A percentile compares a stretch with the other conserved stretches of the same genome.
Evolutionary conservation across 2,329 filamentous ascomycete genomes (phyloP).

Genomic region (Stachybotrys chlorohalonatus): DNA sequence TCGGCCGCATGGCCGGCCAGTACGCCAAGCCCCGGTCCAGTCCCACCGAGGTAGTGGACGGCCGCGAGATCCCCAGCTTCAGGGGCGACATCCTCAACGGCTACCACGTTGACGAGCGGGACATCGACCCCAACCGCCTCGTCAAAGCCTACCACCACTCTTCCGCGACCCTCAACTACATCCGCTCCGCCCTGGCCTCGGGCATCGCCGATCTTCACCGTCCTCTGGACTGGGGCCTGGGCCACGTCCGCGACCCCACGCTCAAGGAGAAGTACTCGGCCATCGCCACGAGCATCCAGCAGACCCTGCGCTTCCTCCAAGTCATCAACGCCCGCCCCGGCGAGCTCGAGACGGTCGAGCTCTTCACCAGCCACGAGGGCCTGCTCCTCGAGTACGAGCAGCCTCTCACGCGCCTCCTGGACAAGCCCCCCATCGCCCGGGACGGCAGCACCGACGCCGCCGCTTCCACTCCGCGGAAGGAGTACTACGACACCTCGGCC

Average conservation of each 20-base stretch:
- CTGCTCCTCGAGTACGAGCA: constrained; percentile 93
- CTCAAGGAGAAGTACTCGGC: constrained; percentile 79
- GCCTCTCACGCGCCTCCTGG: constrained; percentile 68
- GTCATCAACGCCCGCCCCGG: constrained; percentile 82
- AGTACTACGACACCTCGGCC: constrained; percentile 88
- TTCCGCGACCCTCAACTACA: constrained; percentile 87
- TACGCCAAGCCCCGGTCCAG: constrained; percentile 93
- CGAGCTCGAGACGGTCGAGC: constrained; percentile 81
- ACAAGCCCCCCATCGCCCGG: constrained; percentile 43
- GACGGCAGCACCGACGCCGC: constrained; percentile 34
- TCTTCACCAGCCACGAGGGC: constrained; percentile 94
- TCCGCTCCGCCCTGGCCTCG: constrained; percentile 72
- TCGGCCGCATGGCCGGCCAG: constrained; percentile 93
- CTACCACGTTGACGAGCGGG: constrained; percentile 64
- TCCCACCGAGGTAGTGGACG: constrained; percentile 73
- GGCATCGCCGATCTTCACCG: constrained; percentile 91
- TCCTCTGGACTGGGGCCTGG: constrained; percentile 89
- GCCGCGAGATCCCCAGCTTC: constrained; percentile 78
- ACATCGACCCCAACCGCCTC: constrained; percentile 73
- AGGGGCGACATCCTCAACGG: constrained; percentile 94
- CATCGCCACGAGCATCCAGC: constrained; percentile 79
- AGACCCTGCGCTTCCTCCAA: constrained; percentile 87
- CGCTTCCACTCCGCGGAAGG: constrained; percentile 31
- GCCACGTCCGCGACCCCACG: constrained; percentile 76
- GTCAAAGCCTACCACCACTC: constrained; percentile 94